A percentile compares a stretch with the other conserved stretches of the same genome.
These are phyloP conservation scores for Mycena sanguinolenta DNA, from an alignment of 768 basidiomycete species.

Conservation along the genomic window DNA sequence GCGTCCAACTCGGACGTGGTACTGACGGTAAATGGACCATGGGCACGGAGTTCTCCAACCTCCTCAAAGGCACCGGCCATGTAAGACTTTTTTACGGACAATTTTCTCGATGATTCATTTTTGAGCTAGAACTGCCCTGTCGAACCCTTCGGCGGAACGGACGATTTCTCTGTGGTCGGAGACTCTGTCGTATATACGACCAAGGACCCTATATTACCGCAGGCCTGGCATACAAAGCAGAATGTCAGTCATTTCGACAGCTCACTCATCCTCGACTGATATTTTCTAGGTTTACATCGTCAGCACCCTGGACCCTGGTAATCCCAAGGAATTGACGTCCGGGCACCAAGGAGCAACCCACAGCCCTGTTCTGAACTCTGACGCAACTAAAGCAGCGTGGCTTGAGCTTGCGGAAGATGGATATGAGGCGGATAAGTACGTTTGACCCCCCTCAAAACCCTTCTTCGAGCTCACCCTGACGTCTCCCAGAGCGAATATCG, in stretches of 20 bases:
- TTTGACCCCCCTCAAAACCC: not conserved
- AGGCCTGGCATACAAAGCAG: slow-evolving; percentile 91
- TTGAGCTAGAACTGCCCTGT: slow-evolving; percentile 73
- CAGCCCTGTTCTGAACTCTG: slow-evolving; percentile 74
- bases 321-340: slow-evolving; percentile 80
- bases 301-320: slow-evolving; percentile 61
- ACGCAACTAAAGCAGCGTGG: slow-evolving; percentile 87
- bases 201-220: slow-evolving; percentile 83
- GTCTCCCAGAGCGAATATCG: slow-evolving; percentile 73
- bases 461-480: slow-evolving; percentile 14
- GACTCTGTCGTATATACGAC: slow-evolving; percentile 85
- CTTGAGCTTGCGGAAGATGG: slow-evolving; percentile 89
- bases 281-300: slow-evolving; percentile 75
- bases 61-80: slow-evolving; percentile 76
- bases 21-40: slow-evolving; percentile 67
- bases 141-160: slow-evolving; percentile 88
- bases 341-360: slow-evolving; percentile 88
- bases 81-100: slow-evolving; percentile 56
- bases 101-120: slow-evolving; percentile 1
- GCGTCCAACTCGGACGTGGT: slow-evolving; percentile 66
- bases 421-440: slow-evolving; percentile 86
- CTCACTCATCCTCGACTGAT: not conserved
- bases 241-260: slow-evolving; percentile 62
- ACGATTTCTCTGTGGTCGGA: slow-evolving; percentile 83
- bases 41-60: slow-evolving; percentile 66